A percentile compares a stretch with the other conserved stretches of the same genome.
Conservation (phyloP, 306 rosid species). For the Vigna unguiculata region DNA sequence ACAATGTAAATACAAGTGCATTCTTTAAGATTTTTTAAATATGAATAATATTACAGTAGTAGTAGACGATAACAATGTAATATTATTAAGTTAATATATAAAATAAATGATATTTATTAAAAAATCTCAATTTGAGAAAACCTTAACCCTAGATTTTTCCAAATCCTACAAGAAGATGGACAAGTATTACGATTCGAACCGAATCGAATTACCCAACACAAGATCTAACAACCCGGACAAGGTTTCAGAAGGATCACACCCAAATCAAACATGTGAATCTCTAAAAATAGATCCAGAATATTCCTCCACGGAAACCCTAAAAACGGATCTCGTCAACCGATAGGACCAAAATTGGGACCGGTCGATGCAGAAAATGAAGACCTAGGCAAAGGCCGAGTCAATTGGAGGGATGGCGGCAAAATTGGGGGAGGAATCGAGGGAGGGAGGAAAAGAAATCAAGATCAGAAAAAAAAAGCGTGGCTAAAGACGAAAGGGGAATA, state of each 20-base stretch:
- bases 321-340: conserved; percentile 36
- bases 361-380: conserved; percentile 41
- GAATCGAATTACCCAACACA: neutral
- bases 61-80: too few species aligned
- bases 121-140: conserved; percentile 58
- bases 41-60: too few species aligned
- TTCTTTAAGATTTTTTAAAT: too few species aligned
- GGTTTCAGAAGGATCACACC: conserved; percentile 24
- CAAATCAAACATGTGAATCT: conserved; percentile 33
- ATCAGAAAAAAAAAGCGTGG: conserved; percentile 58
- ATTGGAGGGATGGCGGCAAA: conserved; percentile 9
- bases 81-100: too few species aligned
- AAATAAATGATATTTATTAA: too few species aligned
- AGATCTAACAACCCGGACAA: conserved; percentile 40
- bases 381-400: neutral
- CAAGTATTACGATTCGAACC: conserved; percentile 25
- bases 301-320: conserved; percentile 60
- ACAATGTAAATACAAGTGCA: too few species aligned
- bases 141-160: conserved; percentile 71
- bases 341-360: conserved; percentile 44
- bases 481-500: conserved; percentile 57
- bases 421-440: conserved; percentile 47
- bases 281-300: conserved; percentile 50
- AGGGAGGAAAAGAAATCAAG: conserved; percentile 44
- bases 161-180: conserved; percentile 31